Evolutionary conservation across 106 monocot genomes (phyloP).

Genomic region (Allium cepa): DNA sequence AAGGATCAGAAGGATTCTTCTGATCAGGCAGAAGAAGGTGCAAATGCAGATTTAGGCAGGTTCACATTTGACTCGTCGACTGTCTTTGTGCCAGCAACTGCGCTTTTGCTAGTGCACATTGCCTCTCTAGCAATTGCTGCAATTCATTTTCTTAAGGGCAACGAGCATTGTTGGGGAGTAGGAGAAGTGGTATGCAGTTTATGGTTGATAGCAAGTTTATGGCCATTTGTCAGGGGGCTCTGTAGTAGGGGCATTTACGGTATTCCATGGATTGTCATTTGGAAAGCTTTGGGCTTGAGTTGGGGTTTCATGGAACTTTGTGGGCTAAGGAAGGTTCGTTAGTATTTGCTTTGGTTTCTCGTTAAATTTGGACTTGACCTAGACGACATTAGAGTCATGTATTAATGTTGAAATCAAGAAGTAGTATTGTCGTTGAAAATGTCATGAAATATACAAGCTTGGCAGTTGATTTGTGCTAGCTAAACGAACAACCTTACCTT

Average conservation of each 20-base stretch:
- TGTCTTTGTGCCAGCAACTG: constrained; percentile 32
- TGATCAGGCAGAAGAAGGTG: not conserved
- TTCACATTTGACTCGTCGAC: constrained; percentile 63
- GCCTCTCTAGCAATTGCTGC: constrained; percentile 12
- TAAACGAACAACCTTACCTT: too few relatives aligned
- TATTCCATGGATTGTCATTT: constrained; percentile 40
- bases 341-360: too few relatives aligned
- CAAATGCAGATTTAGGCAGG: constrained; percentile 9
- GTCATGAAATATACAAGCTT: too few relatives aligned
- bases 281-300: constrained; percentile 21
- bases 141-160: not conserved
- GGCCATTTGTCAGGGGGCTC: constrained; percentile 50
- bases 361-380: too few relatives aligned
- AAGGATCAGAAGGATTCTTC: constrained; percentile 24
- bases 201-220: constrained; percentile 33
- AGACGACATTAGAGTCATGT: too few relatives aligned
- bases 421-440: too few relatives aligned
- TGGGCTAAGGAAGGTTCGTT: not conserved
- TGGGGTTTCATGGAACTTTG: constrained; percentile 19
- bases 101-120: constrained; percentile 25
- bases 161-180: constrained; percentile 2
- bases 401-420: too few relatives aligned
- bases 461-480: too few relatives aligned
- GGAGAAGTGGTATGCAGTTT: constrained; percentile 33
- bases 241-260: constrained; percentile 42